These are phyloP conservation scores for Raddia distichophylla DNA, from an alignment of 176 grass and related monocot species.

Conservation along the genomic window DNA sequence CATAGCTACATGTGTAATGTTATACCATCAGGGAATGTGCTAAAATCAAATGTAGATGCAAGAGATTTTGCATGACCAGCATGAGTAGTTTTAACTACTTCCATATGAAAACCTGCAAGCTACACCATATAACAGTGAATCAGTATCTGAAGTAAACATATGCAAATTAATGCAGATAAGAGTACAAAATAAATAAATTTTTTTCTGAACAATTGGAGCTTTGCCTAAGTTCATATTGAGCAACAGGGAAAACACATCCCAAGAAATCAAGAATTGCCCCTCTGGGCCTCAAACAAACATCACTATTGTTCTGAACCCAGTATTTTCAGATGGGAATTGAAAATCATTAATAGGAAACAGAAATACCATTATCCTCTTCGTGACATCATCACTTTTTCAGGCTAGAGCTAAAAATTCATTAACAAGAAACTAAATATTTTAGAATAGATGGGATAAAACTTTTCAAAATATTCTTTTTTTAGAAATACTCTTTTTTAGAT, in stretches of 20 bases:
- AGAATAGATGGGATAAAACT: background rate
- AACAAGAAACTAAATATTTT: background rate
- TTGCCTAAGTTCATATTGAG: background rate
- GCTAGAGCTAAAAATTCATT: background rate
- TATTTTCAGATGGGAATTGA: background rate
- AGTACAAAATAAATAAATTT: background rate
- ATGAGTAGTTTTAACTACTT: constrained; percentile 89
- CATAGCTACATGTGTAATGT: constrained; percentile 28
- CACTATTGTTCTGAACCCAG: background rate
- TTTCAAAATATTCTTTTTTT: background rate
- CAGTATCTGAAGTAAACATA: background rate
- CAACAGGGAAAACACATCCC: background rate
- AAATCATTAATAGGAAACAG: background rate
- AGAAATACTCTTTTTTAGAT: background rate
- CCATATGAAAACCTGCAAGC: constrained; percentile 99
- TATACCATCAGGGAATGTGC: constrained; percentile 83
- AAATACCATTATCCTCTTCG: background rate
- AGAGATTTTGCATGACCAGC: constrained; percentile 93
- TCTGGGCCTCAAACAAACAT: background rate
- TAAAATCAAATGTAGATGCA: constrained; percentile 80
- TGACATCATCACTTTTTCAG: background rate
- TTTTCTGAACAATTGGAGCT: no score
- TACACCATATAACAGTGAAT: constrained; percentile 44
- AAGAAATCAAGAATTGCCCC: background rate
- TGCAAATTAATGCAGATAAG: background rate